Evolutionary conservation across 257 asterid species (phyloP), one percentile per base, ranked within the genome.

Genomic region (Forsythia suspensa): DNA sequence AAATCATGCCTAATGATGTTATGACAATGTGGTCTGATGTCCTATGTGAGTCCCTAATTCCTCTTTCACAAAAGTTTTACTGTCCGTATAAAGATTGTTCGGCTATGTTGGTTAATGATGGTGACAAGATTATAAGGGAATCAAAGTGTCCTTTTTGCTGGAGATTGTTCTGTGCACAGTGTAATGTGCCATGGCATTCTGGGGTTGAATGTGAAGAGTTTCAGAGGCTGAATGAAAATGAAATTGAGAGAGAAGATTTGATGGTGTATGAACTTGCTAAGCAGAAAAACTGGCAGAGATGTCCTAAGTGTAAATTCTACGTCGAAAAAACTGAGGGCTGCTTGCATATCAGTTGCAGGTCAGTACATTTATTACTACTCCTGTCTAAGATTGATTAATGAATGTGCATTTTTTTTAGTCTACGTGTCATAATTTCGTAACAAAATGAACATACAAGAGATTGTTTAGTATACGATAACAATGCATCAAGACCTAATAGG

Each of bases 61-160:
- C 37, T 15, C 86, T 70, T 3, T 72, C 84, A 6, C 85, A 82
- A 80, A 89, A 66, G 3, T 86, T 79, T 6, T 87, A 88, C 70
- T 91, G 96, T 11, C 96, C 96, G 8, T 88, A 80, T 48, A 82
- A 79, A 41, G 82, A 86, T 44, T 91, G 94, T 24, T 91, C 93
- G 6, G 88, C 75, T 0, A 24, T 89, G 84, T 67, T 91, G 77
- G 84, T 91, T 7, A 51, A 80, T 36, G 86, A 84, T 21, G 76
- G 41, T 1, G 85, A 66, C 80, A 75, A 38, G 41, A 51, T 38
- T 38, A 77, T 90, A 2, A 52, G 70, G 80, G 87, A 82, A 70
- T 82, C 91, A 0, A 93, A 86, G 81, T 89, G 96, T 59, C 90
- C 90, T 0, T 59, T 66, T 4, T 89, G 93, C 71, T 6, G 77